A percentile compares a stretch with the other conserved stretches of the same genome.
Evolutionary conservation across 2,329 filamentous ascomycete genomes (phyloP).

Genomic region (Fusarium guadeloupense): DNA sequence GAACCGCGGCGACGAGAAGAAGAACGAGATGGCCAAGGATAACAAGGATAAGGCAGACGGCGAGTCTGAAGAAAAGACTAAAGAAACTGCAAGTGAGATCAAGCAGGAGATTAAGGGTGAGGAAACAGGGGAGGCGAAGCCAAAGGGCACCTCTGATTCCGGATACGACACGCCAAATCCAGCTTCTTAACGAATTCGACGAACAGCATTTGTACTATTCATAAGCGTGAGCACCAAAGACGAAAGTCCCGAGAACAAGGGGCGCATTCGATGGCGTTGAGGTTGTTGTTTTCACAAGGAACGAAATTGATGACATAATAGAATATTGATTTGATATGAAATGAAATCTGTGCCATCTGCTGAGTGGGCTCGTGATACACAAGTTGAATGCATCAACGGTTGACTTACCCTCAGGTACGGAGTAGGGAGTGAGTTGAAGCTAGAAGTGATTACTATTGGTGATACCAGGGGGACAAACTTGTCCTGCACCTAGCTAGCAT

Average conservation of each 20-base stretch:
- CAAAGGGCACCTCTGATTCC: conserved; percentile 47
- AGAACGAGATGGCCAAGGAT: conserved; percentile 33
- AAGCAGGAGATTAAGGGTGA: conserved; percentile 21
- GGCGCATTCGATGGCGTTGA: conserved; percentile 20
- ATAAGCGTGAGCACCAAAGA: not conserved
- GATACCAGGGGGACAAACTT: not conserved
- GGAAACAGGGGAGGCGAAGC: conserved; percentile 18
- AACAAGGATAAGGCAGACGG: conserved; percentile 10
- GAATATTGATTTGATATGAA: not conserved
- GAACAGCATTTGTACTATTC: conserved; percentile 4
- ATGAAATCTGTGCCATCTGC: not conserved
- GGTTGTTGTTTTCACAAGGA: conserved; percentile 3
- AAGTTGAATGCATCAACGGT: not conserved
- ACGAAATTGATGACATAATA: not conserved
- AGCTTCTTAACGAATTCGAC: conserved; percentile 23
- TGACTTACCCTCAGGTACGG: not conserved
- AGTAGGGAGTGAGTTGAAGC: not conserved
- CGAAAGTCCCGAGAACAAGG: not conserved
- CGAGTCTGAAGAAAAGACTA: conserved; percentile 15
- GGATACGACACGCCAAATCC: conserved; percentile 47
- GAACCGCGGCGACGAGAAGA: conserved; percentile 26
- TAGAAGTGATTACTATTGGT: not conserved
- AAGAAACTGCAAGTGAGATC: conserved; percentile 1
- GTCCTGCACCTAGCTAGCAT: not conserved
- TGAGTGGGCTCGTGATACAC: not conserved